Base-by-base conservation (phyloP, 192 early-diverging fungal genomes). In the Geranomyces variabilis region DNA sequence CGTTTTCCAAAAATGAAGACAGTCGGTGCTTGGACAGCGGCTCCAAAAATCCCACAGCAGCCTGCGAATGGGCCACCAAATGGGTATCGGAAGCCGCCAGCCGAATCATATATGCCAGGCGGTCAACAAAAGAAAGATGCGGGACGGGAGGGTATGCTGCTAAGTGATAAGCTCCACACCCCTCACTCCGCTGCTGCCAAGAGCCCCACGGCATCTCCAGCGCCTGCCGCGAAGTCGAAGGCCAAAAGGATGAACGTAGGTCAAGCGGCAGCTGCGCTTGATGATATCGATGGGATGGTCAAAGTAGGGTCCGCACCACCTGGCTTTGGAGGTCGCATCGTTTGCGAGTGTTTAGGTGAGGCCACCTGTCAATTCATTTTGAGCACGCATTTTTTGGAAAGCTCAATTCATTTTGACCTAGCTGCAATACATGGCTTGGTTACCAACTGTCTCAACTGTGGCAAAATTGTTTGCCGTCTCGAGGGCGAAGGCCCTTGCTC, bases 401-500 rank as follows among this genome's bases (percentile, higher is more conserved):
- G 0, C 7, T 64, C 19, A 66, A 9, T 15, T 33, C 12, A 26
- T 22, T 33, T 65, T 21, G 17, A 73, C 10, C 59, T 56, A 81
- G 81, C 78, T 24, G 67, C 73, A 14, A 73, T 67, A 24, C 83
- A 84, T 60, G 77, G 79, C 13, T 70, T 84, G 14, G 29, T 84
- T 15, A 80, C 80, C 5, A 84, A 84, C 62, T 84, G 83, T 60
- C 36, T 84, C 19, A 75, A 17, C 3, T 84, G 83, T 47, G 83
- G 83, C 51, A 84, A 80, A 56, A 80, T 84, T 53, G 60, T 84
- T 14, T 84, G 83, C 67, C 41, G 67, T 4, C 48, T 83, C 10
- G 82, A 83, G 58, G 82, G 79, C 9, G 71, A 72, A 26, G 82
- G 82, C 10, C 82, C 82, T 9, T 83, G 82, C 43, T 70, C 79